A percentile compares a stretch with the other conserved stretches of the same genome.
Conservation (phyloP, 2,329 filamentous ascomycete genomes). For the Beauveria rudraprayagi region DNA sequence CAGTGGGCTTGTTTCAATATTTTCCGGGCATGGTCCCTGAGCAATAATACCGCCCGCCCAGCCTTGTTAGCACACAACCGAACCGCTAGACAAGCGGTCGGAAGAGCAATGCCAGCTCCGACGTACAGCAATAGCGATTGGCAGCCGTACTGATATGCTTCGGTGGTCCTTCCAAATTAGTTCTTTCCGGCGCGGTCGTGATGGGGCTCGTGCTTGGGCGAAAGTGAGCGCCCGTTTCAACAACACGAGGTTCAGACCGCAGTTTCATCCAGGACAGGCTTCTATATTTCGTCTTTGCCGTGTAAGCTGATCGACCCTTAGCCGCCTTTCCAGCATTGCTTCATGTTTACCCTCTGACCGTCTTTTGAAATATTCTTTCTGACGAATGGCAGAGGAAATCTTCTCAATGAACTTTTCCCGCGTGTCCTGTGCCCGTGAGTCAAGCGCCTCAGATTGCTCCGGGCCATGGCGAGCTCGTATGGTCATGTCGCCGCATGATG, state of each 20-base stretch:
- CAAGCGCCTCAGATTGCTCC: neutral
- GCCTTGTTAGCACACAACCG: too few relatives aligned
- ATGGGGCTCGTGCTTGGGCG: neutral
- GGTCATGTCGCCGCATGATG: neutral
- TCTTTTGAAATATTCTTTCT: too few relatives aligned
- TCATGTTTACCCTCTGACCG: neutral
- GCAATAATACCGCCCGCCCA: neutral
- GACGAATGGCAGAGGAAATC: too few relatives aligned
- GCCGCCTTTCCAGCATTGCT: neutral
- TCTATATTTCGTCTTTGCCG: neutral
- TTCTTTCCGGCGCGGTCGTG: neutral
- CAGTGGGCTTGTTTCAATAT: neutral
- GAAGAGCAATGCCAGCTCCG: neutral
- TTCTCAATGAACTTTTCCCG: neutral
- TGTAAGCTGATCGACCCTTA: neutral
- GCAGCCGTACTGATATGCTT: neutral
- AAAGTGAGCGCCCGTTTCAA: constrained; percentile 4
- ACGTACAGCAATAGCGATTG: neutral
- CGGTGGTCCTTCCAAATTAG: neutral
- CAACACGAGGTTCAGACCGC: neutral
- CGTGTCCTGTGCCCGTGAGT: neutral
- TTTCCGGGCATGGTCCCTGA: neutral
- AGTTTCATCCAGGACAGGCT: neutral
- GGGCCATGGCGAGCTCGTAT: neutral
- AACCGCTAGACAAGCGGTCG: neutral